Evolutionary conservation across 768 basidiomycete species (phyloP).

Genomic region (Cubamyces sp.): DNA sequence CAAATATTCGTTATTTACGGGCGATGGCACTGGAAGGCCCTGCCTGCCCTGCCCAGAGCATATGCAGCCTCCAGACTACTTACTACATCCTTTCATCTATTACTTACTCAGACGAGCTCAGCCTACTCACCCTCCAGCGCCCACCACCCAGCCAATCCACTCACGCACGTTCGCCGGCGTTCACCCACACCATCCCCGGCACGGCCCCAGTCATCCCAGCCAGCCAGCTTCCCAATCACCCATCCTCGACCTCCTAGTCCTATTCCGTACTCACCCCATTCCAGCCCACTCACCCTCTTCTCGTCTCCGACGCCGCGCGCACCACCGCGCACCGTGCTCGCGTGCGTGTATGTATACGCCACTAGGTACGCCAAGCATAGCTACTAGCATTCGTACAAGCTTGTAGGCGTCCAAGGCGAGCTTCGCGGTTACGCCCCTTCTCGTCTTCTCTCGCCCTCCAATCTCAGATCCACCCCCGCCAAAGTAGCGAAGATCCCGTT

Average conservation of each 20-base stretch:
- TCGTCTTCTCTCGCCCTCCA: constrained; percentile 15
- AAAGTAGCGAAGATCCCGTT: constrained; percentile 7
- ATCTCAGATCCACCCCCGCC: constrained; percentile 16
- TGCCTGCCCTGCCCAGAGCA: too few species aligned
- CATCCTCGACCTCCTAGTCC: constrained; percentile 9
- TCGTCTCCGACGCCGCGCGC: background rate
- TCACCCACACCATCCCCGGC: constrained; percentile 24
- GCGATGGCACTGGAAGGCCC: too few species aligned
- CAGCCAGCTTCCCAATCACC: constrained; percentile 13
- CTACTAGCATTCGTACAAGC: background rate
- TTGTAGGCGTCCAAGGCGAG: constrained; percentile 1
- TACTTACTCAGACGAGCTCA: background rate
- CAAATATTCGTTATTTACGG: too few species aligned
- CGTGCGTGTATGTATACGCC: background rate
- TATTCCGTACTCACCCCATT: background rate
- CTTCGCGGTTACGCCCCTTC: constrained; percentile 14
- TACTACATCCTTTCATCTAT: background rate
- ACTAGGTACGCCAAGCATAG: background rate
- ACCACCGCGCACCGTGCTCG: background rate
- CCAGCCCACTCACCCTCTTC: background rate
- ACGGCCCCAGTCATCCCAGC: constrained; percentile 16
- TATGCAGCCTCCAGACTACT: too few species aligned
- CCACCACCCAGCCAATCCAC: constrained; percentile 29
- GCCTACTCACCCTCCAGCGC: background rate
- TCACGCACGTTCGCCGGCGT: constrained; percentile 61